phyloP scores from a whole-genome alignment of 208 protist species.

The Borovskyia barvae region DNA sequence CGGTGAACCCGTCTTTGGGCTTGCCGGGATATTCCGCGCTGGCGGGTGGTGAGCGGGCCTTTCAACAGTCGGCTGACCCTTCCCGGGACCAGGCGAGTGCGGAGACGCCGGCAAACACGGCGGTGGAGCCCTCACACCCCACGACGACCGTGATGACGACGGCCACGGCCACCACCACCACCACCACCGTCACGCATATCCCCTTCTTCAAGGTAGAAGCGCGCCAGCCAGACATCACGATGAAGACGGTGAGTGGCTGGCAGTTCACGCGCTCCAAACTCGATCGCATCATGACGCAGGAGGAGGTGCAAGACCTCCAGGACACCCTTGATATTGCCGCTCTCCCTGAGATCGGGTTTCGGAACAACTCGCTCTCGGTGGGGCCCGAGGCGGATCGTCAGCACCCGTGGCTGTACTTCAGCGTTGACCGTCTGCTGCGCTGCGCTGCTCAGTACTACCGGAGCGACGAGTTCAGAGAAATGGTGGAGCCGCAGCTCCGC shows the following conservation, averaged over 20 bases:
- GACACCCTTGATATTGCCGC: constrained; percentile 37
- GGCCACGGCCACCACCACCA: not conserved
- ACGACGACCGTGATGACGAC: not conserved
- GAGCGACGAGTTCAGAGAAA: constrained; percentile 36
- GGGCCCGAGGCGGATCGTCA: constrained; percentile 2
- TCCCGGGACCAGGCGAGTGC: constrained; percentile 1
- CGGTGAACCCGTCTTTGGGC: constrained; percentile 39
- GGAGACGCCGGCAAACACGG: not conserved
- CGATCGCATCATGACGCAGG: constrained; percentile 66
- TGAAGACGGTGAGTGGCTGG: constrained; percentile 44
- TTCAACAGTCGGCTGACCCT: not conserved
- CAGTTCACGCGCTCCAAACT: constrained; percentile 52
- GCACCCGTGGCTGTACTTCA: constrained; percentile 51
- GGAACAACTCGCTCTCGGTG: constrained; percentile 62
- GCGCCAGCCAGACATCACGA: constrained; percentile 24
- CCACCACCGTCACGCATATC: constrained; percentile 29
- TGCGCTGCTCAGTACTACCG: constrained; percentile 61
- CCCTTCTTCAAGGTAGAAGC: constrained; percentile 39
- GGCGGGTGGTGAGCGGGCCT: constrained; percentile 12
- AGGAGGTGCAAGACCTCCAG: constrained; percentile 50
- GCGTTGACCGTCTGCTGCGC: constrained; percentile 40
- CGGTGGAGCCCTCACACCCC: too few species aligned
- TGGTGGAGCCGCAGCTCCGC: constrained; percentile 32
- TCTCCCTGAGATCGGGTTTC: constrained; percentile 76
- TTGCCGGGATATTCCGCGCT: constrained; percentile 17